Conservation (phyloP, 345 rosid genomes). For the Lepidium africanum region DNA sequence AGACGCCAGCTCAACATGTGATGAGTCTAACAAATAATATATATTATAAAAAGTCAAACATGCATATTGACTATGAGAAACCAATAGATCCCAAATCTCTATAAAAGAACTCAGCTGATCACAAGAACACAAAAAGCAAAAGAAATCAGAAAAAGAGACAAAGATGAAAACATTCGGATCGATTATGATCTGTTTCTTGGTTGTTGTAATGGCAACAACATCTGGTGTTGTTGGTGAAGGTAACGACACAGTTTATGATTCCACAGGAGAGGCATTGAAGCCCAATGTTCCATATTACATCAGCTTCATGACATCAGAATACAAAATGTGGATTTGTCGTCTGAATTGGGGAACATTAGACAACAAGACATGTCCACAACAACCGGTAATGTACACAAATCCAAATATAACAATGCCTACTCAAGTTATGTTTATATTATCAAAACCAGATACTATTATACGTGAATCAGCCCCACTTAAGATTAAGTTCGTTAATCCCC, state of each 20-base stretch:
- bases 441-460: background rate
- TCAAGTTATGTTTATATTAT: background rate
- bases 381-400: slow-evolving; percentile 19
- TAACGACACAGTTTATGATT: background rate
- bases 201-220: background rate
- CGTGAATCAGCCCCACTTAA: background rate
- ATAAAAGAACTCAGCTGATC: background rate
- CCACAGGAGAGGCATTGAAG: background rate
- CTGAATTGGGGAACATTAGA: background rate
- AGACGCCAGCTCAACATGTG: background rate
- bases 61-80: background rate
- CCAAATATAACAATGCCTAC: background rate
- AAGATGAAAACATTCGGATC: background rate
- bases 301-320: slow-evolving; percentile 18
- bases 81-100: background rate
- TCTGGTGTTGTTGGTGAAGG: background rate
- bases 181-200: background rate
- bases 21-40: background rate
- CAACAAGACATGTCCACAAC: slow-evolving; percentile 10
- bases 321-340: slow-evolving; percentile 17
- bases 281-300: slow-evolving; percentile 13
- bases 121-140: background rate
- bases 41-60: no score
- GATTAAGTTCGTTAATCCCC: background rate
- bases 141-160: background rate